phyloP scores from a whole-genome alignment of 1,139 yeast species.

The Kodamaea suecica region DNA sequence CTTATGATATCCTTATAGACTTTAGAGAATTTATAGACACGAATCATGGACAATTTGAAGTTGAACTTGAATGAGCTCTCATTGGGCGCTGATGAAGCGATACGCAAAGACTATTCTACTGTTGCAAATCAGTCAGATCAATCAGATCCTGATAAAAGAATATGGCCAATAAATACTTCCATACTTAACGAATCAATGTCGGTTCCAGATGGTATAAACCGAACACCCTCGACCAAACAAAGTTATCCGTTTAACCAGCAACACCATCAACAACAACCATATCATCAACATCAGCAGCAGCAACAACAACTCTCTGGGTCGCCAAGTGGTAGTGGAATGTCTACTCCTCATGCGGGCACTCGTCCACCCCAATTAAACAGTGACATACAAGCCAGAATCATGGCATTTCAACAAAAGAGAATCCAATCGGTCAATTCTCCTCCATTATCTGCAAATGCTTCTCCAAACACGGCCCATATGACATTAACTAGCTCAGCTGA shows the following conservation, averaged over 20 bases:
- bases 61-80: constrained; percentile 4
- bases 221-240: background rate
- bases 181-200: too few relatives aligned
- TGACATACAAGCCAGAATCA: constrained; percentile 69
- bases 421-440: constrained; percentile 30
- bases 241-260: constrained; percentile 1
- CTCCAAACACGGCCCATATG: constrained; percentile 10
- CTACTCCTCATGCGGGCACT: constrained; percentile 2
- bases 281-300: constrained; percentile 5
- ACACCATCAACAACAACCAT: background rate
- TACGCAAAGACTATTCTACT: too few relatives aligned
- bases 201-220: too few relatives aligned
- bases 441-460: constrained; percentile 18
- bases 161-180: too few relatives aligned
- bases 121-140: too few relatives aligned
- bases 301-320: constrained; percentile 1
- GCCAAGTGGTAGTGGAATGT: background rate
- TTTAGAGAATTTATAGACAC: constrained; percentile 1
- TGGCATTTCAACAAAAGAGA: constrained; percentile 72
- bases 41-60: constrained; percentile 6
- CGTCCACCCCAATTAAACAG: constrained; percentile 43
- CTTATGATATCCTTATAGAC: constrained; percentile 1
- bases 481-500: constrained; percentile 1
- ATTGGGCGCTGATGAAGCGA: constrained; percentile 1
- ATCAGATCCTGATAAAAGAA: too few relatives aligned